Percentiles rank a stretch among this genome's conserved stretches.
phyloP scores from a whole-genome alignment of 495 filamentous ascomycete genomes.

The Aspergillus biplanus region DNA sequence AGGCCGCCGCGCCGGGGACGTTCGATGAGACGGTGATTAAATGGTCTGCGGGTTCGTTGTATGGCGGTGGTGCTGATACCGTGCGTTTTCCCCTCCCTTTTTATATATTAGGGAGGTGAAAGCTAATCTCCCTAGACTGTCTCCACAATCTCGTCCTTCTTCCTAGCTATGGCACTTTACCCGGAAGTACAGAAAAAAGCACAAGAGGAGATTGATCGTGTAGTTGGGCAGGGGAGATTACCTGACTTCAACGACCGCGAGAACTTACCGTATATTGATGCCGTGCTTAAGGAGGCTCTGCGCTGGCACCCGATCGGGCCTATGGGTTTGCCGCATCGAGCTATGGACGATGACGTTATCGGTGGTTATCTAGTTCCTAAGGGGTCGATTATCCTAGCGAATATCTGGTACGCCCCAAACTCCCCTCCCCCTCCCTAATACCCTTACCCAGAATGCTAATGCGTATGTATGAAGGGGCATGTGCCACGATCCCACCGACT shows the following conservation, averaged over 20 bases:
- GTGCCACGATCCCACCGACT: constrained; percentile 36
- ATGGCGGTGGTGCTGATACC: constrained; percentile 63
- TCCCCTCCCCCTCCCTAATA: neutral
- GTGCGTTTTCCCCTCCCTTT: constrained; percentile 12
- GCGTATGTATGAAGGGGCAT: too few relatives aligned
- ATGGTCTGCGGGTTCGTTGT: constrained; percentile 54
- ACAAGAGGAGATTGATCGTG: constrained; percentile 60
- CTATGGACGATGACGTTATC: constrained; percentile 56
- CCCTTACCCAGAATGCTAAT: too few relatives aligned
- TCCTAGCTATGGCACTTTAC: constrained; percentile 51
- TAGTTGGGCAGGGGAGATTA: constrained; percentile 42
- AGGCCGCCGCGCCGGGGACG: constrained; percentile 22
- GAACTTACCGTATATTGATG: constrained; percentile 46
- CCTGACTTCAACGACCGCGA: constrained; percentile 32
- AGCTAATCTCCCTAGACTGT: constrained; percentile 24
- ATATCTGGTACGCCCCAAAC: constrained; percentile 44
- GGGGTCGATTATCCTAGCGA: constrained; percentile 47
- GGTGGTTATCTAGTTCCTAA: constrained; percentile 57
- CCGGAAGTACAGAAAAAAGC: constrained; percentile 56
- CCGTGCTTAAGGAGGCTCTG: constrained; percentile 45
- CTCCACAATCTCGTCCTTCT: constrained; percentile 39
- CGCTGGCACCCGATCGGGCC: constrained; percentile 51
- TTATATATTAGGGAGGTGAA: too few relatives aligned
- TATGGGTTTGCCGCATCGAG: constrained; percentile 57
- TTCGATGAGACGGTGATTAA: constrained; percentile 41